Conservation (phyloP, 2,329 filamentous ascomycete genomes). For the Colletotrichum nymphaeae region DNA sequence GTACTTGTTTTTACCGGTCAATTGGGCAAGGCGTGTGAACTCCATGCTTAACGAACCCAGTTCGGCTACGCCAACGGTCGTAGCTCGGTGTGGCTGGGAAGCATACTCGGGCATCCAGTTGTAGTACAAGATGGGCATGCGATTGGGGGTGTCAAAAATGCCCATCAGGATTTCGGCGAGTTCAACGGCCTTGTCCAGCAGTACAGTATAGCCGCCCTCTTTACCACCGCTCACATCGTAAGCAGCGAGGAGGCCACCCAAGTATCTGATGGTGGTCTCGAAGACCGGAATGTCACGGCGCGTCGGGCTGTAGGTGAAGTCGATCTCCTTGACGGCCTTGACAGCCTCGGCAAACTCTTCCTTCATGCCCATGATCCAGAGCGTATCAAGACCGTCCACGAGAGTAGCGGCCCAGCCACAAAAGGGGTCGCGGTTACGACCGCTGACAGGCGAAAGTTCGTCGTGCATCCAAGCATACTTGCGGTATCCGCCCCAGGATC, state of each 20-base stretch:
- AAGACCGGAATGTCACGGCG: conserved; percentile 85
- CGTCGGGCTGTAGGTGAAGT: conserved; percentile 78
- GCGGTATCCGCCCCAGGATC: conserved; percentile 86
- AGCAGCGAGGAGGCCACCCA: conserved; percentile 86
- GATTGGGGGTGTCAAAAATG: conserved; percentile 91
- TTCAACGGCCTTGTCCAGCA: conserved; percentile 83
- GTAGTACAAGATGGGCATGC: conserved; percentile 89
- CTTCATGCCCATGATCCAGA: conserved; percentile 87
- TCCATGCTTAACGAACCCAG: conserved; percentile 86
- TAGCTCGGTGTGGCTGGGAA: conserved; percentile 72
- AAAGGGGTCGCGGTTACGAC: conserved; percentile 80
- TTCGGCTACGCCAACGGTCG: conserved; percentile 72
- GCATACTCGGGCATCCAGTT: conserved; percentile 76
- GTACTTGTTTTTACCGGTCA: conserved; percentile 84
- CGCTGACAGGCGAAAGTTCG: conserved; percentile 81
- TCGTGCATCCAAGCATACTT: conserved; percentile 86
- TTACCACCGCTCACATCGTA: conserved; percentile 83
- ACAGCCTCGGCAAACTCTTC: conserved; percentile 85
- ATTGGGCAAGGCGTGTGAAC: conserved; percentile 88
- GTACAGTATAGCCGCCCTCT: conserved; percentile 66
- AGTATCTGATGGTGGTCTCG: conserved; percentile 90
- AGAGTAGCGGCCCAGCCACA: conserved; percentile 92
- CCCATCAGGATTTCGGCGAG: conserved; percentile 84
- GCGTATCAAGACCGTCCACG: conserved; percentile 83
- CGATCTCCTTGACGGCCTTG: conserved; percentile 75